Conservation (phyloP, 1,284 basidiomycete genomes). For the Pterulicium gracile region DNA sequence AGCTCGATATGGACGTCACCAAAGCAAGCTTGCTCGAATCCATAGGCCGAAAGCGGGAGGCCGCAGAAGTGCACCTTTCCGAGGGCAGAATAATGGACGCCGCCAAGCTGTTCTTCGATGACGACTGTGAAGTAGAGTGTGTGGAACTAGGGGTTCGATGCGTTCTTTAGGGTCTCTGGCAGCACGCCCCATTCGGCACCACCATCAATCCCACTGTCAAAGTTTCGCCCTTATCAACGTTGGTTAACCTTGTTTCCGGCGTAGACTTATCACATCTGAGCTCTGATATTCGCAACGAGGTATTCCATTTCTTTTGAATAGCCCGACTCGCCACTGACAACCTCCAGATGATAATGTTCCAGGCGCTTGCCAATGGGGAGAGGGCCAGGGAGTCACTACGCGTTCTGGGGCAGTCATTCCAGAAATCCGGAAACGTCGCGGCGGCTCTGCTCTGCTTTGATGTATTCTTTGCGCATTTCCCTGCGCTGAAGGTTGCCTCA, state of each 20-base stretch:
- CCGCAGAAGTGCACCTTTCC: conserved; percentile 41
- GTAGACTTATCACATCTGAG: background rate
- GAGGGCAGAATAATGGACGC: conserved; percentile 41
- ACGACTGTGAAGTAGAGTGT: background rate
- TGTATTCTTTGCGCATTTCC: conserved; percentile 21
- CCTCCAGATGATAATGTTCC: too few species aligned
- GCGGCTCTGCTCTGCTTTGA: conserved; percentile 33
- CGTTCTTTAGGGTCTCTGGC: background rate
- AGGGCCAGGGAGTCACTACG: conserved; percentile 17
- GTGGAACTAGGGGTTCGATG: background rate
- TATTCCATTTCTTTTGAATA: conserved; percentile 10
- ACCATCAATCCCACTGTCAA: background rate
- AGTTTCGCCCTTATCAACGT: background rate
- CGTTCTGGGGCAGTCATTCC: conserved; percentile 17
- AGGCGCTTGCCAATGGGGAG: conserved; percentile 9
- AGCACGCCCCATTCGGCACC: background rate
- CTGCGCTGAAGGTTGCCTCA: conserved; percentile 13
- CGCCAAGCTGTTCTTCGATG: conserved; percentile 30
- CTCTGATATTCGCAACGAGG: background rate
- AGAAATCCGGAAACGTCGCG: conserved; percentile 14
- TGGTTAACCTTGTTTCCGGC: background rate
- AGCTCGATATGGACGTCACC: conserved; percentile 41
- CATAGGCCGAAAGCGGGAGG: conserved; percentile 33
- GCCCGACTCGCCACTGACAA: too few species aligned
- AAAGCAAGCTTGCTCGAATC: conserved; percentile 38